Percentiles rank a stretch among this genome's conserved stretches.
Evolutionary conservation across 768 basidiomycete species (phyloP).

Genomic region (Gautieria morchelliformis): DNA sequence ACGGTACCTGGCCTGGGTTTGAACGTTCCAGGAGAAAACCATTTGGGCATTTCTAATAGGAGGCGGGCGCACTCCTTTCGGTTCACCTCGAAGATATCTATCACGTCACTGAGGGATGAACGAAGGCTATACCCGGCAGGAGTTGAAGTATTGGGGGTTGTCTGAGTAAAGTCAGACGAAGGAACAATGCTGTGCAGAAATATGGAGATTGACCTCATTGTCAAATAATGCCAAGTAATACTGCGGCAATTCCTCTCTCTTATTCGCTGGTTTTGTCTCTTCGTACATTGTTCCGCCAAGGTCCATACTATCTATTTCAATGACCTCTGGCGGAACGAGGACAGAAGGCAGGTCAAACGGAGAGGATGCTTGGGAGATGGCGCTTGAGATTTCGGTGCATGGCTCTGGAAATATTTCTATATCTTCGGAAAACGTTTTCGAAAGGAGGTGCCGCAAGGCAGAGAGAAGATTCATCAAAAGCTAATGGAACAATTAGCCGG

Average conservation of each 20-base stretch:
- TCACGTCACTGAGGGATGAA: constrained; percentile 59
- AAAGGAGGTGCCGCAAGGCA: constrained; percentile 52
- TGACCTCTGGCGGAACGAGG: constrained; percentile 80
- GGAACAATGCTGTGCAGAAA: background rate
- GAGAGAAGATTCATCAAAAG: constrained; percentile 64
- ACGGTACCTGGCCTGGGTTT: constrained; percentile 60
- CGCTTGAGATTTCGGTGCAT: constrained; percentile 40
- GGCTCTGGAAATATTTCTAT: constrained; percentile 55
- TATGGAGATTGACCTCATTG: constrained; percentile 29
- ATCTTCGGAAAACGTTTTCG: constrained; percentile 48
- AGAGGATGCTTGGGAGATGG: constrained; percentile 28
- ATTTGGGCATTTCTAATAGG: constrained; percentile 77
- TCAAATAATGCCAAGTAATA: constrained; percentile 63
- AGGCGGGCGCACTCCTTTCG: constrained; percentile 89
- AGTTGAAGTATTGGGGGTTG: constrained; percentile 66
- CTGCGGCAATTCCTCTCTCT: constrained; percentile 78
- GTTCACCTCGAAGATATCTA: constrained; percentile 91
- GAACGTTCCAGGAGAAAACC: constrained; percentile 78
- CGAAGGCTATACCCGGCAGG: constrained; percentile 75
- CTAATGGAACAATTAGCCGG: constrained; percentile 27
- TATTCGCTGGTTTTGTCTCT: constrained; percentile 45
- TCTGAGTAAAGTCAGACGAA: constrained; percentile 29
- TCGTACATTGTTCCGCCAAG: constrained; percentile 30
- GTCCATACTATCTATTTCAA: constrained; percentile 70
- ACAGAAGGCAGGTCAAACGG: constrained; percentile 68